Percentiles rank a stretch among this genome's conserved stretches.
phyloP scores from a whole-genome alignment of 2,329 filamentous ascomycete species.

The Dryadomyces sulphureus region DNA sequence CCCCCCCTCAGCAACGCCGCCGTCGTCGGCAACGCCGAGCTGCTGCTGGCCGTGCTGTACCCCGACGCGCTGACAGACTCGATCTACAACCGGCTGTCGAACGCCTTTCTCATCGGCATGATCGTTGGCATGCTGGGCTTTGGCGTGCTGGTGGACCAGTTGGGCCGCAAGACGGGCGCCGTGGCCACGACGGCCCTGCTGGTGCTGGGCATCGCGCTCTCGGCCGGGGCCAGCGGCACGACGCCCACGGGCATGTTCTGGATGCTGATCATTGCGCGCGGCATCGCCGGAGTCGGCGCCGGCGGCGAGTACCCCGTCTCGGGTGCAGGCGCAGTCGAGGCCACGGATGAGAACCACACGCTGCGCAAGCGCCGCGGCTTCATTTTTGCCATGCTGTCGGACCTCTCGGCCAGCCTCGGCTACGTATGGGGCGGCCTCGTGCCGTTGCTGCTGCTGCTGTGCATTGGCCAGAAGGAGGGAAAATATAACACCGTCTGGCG shows the following conservation, averaged over 20 bases:
- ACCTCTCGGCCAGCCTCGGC: slow-evolving; percentile 28
- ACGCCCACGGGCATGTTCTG: slow-evolving; percentile 27
- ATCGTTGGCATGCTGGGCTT: slow-evolving; percentile 42
- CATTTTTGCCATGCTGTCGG: slow-evolving; percentile 38
- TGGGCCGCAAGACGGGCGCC: slow-evolving; percentile 33
- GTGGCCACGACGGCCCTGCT: slow-evolving; percentile 30
- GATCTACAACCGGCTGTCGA: slow-evolving; percentile 36
- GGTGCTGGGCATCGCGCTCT: slow-evolving; percentile 26
- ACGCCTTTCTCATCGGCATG: slow-evolving; percentile 39
- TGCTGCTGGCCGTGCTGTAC: slow-evolving; percentile 25
- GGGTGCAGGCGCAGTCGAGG: slow-evolving; percentile 2
- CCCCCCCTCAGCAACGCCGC: slow-evolving; percentile 20
- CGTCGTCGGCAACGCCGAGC: slow-evolving; percentile 28
- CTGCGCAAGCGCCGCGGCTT: slow-evolving; percentile 16
- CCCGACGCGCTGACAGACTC: slow-evolving; percentile 24
- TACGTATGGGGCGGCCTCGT: slow-evolving; percentile 33
- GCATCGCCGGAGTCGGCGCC: slow-evolving; percentile 26
- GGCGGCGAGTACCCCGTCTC: slow-evolving; percentile 16
- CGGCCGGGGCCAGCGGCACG: slow-evolving; percentile 28
- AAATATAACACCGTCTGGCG: slow-evolving; percentile 29
- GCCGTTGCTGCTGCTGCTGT: slow-evolving; percentile 4
- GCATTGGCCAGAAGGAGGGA: neutral
- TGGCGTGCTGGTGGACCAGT: slow-evolving; percentile 31
- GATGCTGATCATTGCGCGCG: slow-evolving; percentile 31
- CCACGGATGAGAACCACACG: neutral